Evolutionary conservation across 257 asterid species (phyloP).

Genomic region (Solanum paucissectum): DNA sequence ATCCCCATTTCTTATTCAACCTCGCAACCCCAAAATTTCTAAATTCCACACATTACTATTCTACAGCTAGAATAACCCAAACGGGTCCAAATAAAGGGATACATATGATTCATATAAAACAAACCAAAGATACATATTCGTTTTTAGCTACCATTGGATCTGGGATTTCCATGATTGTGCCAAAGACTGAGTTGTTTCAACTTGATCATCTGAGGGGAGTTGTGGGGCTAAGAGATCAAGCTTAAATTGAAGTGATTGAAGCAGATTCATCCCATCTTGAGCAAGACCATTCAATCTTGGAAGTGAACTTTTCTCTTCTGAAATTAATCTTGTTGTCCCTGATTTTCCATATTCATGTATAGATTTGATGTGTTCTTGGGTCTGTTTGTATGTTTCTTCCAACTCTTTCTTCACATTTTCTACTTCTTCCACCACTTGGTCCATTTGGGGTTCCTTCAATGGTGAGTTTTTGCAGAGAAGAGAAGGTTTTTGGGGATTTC

Average conservation of each 20-base stretch:
- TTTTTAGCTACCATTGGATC: conserved; percentile 45
- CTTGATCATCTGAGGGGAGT: conserved; percentile 53
- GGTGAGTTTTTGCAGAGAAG: not conserved
- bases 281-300: conserved; percentile 85
- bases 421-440: conserved; percentile 61
- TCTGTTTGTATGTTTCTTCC: conserved; percentile 34
- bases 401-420: conserved; percentile 52
- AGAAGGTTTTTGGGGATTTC: not conserved
- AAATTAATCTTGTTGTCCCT: conserved; percentile 11
- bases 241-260: conserved; percentile 68
- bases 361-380: conserved; percentile 32
- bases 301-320: conserved; percentile 45
- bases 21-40: not conserved
- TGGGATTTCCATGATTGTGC: conserved; percentile 57
- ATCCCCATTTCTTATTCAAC: not conserved
- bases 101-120: not conserved
- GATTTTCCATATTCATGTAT: conserved; percentile 60
- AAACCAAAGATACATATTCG: not conserved
- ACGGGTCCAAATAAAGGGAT: not conserved
- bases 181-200: conserved; percentile 52
- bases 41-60: not conserved
- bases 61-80: not conserved
- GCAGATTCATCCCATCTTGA: conserved; percentile 64
- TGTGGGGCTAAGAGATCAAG: conserved; percentile 93
- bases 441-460: conserved; percentile 28